Evolutionary conservation across 768 basidiomycete genomes (phyloP), one percentile per base, ranked within the genome.

Genomic region (Epithele typhae): DNA sequence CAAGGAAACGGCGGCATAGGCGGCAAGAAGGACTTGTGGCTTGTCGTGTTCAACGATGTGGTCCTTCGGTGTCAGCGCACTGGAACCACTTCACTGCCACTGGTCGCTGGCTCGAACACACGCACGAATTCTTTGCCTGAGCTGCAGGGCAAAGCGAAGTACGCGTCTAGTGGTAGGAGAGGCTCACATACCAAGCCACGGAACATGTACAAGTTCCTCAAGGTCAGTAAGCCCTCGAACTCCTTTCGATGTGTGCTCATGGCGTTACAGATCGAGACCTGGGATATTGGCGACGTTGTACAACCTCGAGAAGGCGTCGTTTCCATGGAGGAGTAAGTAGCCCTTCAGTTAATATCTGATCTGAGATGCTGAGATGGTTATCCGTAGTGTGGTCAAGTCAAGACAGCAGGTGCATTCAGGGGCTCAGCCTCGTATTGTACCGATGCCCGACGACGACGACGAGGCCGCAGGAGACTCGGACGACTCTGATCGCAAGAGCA

Each of bases 11-110:
- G 56, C 12, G 74, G 73, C n/a, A 46, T 78, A 23, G 72, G 84
- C 61, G 58, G 85, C 25, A 89, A 87, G 71, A 84, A 85, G 59
- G 95, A 99, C 57, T 60, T 92, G 36, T 99, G 96, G 96, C 75
- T 94, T 45, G 90, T 99, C 2, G 81, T 84, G 12, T 97, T 99
- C 73, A 94, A 93, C 46, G 96, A 99, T 60, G 95, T 99, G 37
- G 85, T 92, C 5, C 68, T 99, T 30, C 79, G 92, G 37, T 98
- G 94, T 63, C 90, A 93, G 58, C 77, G 90, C 44, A 87, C 84
- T 2, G 95, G 96, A 9, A 85, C 85, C 6, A 99, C 96, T 0
- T 87, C 84, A 7, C 62, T 92, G 39, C 90, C 90, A 2, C 64
- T 92, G 49, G 85, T 82, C 8, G 73, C 85, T 8, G 51, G 42